phyloP scores from a whole-genome alignment of 495 filamentous ascomycete species.

The Podospora bellae-mahoneyi region DNA sequence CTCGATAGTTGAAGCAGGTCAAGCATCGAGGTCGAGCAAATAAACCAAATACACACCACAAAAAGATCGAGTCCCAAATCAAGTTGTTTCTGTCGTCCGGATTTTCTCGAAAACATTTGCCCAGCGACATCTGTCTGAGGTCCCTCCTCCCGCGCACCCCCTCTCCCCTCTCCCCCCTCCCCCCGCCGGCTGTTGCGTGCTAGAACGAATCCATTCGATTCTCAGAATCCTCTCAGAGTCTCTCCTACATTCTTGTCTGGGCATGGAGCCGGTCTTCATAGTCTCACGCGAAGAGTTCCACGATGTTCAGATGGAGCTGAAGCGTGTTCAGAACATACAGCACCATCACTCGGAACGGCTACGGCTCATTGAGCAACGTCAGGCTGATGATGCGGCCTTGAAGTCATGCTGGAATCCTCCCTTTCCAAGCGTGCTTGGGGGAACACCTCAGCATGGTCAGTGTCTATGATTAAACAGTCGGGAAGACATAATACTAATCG shows the following conservation, averaged over 20 bases:
- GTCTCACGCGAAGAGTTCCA: conserved; percentile 70
- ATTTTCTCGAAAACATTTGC: too few species aligned
- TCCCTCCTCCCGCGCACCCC: neutral
- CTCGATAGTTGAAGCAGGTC: conserved; percentile 33
- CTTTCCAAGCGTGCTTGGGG: conserved; percentile 72
- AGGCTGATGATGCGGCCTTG: conserved; percentile 73
- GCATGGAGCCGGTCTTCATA: conserved; percentile 55
- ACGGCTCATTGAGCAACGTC: conserved; percentile 71
- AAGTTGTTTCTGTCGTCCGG: neutral
- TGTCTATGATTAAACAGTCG: conserved; percentile 5
- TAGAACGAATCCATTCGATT: neutral
- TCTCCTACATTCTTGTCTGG: conserved; percentile 19
- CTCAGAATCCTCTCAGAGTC: neutral
- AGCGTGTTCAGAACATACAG: conserved; percentile 73
- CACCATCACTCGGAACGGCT: conserved; percentile 78
- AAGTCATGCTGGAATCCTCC: conserved; percentile 89
- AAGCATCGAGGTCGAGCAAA: conserved; percentile 27
- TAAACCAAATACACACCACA: neutral
- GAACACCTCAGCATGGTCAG: conserved; percentile 79
- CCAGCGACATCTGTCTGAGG: neutral
- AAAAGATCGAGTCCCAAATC: neutral
- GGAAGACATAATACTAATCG: conserved; percentile 26
- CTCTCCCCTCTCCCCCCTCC: neutral
- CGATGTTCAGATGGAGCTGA: conserved; percentile 83
- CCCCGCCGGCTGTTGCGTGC: conserved; percentile 1